A percentile compares a stretch with the other conserved stretches of the same genome.
phyloP scores from a whole-genome alignment of 1,284 basidiomycete species.

The Naganishia albida region DNA sequence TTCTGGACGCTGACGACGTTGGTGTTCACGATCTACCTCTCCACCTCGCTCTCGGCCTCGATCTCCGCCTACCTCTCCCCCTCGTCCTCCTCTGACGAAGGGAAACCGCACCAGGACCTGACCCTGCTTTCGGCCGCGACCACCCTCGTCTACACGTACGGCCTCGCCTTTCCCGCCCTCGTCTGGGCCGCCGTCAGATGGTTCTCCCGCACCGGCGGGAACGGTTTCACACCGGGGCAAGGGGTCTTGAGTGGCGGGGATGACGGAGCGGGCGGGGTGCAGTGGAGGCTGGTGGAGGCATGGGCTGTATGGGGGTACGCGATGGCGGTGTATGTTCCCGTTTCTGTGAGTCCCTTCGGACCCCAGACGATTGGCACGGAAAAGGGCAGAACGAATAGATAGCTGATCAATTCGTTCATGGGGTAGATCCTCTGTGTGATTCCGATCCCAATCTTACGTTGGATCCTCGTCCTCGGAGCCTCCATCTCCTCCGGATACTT shows the following conservation, averaged over 20 bases:
- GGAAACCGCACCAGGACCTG: constrained; percentile 60
- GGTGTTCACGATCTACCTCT: constrained; percentile 85
- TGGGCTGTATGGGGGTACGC: constrained; percentile 58
- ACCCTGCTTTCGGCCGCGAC: constrained; percentile 77
- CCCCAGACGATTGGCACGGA: too few relatives aligned
- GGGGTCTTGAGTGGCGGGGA: neutral
- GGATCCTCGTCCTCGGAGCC: constrained; percentile 71
- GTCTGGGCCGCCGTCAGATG: constrained; percentile 80
- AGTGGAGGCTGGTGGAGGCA: constrained; percentile 77
- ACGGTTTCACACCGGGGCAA: constrained; percentile 7
- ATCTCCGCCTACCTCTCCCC: constrained; percentile 74
- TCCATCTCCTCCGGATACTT: constrained; percentile 79
- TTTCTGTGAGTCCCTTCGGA: constrained; percentile 67
- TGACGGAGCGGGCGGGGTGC: constrained; percentile 63
- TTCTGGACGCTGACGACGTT: constrained; percentile 95
- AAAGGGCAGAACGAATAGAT: too few relatives aligned
- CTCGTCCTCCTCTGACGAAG: constrained; percentile 31
- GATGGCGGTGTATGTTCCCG: constrained; percentile 60
- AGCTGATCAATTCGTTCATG: constrained; percentile 46
- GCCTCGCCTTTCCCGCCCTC: constrained; percentile 71
- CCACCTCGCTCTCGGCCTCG: constrained; percentile 81
- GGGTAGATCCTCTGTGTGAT: constrained; percentile 75
- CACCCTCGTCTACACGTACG: constrained; percentile 80
- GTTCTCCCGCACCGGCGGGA: constrained; percentile 47
- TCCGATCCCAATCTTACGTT: constrained; percentile 73